These are phyloP conservation scores for Stentor coeruleus DNA, from an alignment of 73 alveolate species.

Conservation along the genomic window DNA sequence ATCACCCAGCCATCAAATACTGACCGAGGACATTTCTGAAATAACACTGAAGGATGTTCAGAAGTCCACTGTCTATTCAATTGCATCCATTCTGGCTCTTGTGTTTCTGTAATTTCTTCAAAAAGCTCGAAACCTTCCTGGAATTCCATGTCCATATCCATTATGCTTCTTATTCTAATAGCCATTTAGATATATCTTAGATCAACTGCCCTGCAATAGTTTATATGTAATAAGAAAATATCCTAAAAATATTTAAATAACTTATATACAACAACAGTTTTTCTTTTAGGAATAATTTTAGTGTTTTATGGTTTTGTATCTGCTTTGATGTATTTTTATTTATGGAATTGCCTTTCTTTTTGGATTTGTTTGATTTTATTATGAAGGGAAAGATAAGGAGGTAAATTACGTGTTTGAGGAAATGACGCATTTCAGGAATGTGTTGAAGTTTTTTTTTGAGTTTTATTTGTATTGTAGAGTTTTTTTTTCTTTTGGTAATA, in stretches of 20 bases:
- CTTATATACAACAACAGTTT: constrained; percentile 55
- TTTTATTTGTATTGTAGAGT: constrained; percentile 73
- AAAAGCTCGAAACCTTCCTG: neutral
- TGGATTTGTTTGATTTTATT: constrained; percentile 70
- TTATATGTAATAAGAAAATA: no score
- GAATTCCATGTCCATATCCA: constrained; percentile 19
- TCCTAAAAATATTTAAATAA: no score
- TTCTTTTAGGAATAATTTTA: constrained; percentile 69
- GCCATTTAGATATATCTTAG: no score
- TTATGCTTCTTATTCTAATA: no score
- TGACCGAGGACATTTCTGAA: neutral
- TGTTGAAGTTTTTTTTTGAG: constrained; percentile 86
- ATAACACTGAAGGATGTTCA: neutral
- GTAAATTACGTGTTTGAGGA: constrained; percentile 88
- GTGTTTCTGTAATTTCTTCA: neutral
- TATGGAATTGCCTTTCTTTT: constrained; percentile 77
- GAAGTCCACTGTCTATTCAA: constrained; percentile 4
- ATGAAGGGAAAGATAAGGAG: constrained; percentile 78
- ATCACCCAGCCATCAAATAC: constrained; percentile 20
- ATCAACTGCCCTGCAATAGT: no score
- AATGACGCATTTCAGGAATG: constrained; percentile 81
- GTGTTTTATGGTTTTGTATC: constrained; percentile 66
- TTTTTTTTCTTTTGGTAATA: constrained; percentile 83
- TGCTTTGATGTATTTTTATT: constrained; percentile 66
- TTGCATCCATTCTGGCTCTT: constrained; percentile 24